Conservation (phyloP, 2,329 filamentous ascomycete species). For the Madurella fahalii region DNA sequence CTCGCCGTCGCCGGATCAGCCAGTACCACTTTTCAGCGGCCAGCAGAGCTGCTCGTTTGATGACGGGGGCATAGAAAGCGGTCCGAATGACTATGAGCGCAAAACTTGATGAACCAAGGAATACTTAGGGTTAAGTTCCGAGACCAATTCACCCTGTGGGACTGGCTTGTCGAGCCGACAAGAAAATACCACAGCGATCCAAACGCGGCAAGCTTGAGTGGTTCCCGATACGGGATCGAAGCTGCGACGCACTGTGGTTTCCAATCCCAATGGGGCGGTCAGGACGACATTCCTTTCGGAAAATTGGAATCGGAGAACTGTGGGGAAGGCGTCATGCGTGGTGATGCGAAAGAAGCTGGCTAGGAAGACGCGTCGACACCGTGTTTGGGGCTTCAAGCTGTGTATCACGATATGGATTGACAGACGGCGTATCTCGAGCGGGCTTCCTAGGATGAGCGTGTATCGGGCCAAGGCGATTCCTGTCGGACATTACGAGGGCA, state of each 20-base stretch:
- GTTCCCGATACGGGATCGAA: conserved; percentile 57
- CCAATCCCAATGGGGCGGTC: conserved; percentile 39
- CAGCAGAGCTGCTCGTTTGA: conserved; percentile 11
- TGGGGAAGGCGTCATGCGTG: conserved; percentile 71
- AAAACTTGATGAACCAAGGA: conserved; percentile 67
- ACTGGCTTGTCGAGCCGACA: conserved; percentile 34
- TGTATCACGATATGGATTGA: conserved; percentile 33
- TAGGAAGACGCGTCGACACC: conserved; percentile 19
- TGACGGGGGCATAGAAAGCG: conserved; percentile 57
- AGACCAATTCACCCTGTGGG: conserved; percentile 58
- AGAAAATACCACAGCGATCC: conserved; percentile 33
- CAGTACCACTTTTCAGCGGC: conserved; percentile 50
- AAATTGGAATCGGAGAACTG: conserved; percentile 74
- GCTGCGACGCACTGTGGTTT: conserved; percentile 51
- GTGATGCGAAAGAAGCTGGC: conserved; percentile 45
- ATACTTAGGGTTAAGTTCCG: conserved; percentile 98
- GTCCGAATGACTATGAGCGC: conserved; percentile 64
- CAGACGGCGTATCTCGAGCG: conserved; percentile 29
- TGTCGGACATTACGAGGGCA: conserved; percentile 27
- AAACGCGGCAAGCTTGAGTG: conserved; percentile 45
- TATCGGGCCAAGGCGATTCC: conserved; percentile 14
- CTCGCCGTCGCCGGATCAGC: conserved; percentile 28
- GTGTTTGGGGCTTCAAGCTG: conserved; percentile 21
- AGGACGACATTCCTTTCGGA: conserved; percentile 61
- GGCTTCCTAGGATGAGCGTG: conserved; percentile 22